These are phyloP conservation scores for Hura crepitans DNA, from an alignment of 441 rosid species.

Conservation along the genomic window DNA sequence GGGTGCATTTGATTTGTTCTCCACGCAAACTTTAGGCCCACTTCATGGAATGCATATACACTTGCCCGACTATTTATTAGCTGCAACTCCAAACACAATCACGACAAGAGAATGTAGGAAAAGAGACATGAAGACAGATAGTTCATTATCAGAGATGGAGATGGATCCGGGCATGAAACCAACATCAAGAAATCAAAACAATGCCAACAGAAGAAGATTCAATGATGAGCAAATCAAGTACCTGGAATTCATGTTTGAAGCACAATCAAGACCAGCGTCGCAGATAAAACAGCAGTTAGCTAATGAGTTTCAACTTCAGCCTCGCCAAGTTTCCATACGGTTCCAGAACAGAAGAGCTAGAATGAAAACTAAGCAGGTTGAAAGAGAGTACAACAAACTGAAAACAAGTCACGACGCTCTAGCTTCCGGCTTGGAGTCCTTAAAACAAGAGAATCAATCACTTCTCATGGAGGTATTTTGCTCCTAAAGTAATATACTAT, in stretches of 20 bases:
- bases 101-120: constrained; percentile 1
- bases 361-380: constrained; percentile 40
- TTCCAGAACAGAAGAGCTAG: constrained; percentile 53
- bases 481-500: background rate
- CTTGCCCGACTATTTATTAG: constrained; percentile 10
- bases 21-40: constrained; percentile 8
- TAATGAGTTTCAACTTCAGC: constrained; percentile 38
- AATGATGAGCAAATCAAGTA: constrained; percentile 38
- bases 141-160: background rate
- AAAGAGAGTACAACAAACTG: constrained; percentile 31
- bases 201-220: constrained; percentile 36
- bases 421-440: constrained; percentile 32
- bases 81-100: background rate
- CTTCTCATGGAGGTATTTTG: constrained; percentile 31
- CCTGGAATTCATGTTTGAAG: constrained; percentile 41
- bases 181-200: constrained; percentile 12
- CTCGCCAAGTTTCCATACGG: constrained; percentile 52
- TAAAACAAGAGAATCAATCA: constrained; percentile 32
- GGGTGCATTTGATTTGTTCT: constrained; percentile 3
- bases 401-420: constrained; percentile 34
- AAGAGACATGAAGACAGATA: constrained; percentile 3
- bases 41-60: background rate
- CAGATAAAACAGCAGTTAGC: constrained; percentile 39
- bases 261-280: constrained; percentile 41
- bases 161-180: constrained; percentile 15